Conservation (phyloP, 345 rosid genomes). For the Linum lewisii region DNA sequence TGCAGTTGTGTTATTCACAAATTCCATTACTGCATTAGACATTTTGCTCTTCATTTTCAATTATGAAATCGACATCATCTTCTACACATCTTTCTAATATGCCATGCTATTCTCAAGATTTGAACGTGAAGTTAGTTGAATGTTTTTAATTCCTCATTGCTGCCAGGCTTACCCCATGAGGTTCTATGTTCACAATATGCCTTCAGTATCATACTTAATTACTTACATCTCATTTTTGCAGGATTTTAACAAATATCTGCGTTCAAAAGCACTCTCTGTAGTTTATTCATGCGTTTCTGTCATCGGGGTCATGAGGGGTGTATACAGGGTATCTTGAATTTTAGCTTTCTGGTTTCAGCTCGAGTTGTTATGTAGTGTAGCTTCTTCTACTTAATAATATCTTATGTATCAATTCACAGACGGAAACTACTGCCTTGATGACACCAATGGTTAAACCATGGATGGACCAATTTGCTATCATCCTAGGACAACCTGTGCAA, state of each 20-base stretch:
- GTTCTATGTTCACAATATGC: not conserved
- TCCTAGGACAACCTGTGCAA: conserved; percentile 61
- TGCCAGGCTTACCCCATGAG: not conserved
- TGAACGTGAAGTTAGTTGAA: not conserved
- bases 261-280: conserved; percentile 71
- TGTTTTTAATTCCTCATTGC: not conserved
- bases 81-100: not conserved
- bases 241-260: conserved; percentile 60
- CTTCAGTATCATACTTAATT: conserved; percentile 7
- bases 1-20: not conserved
- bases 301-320: conserved; percentile 79
- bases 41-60: not conserved
- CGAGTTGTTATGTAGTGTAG: conserved; percentile 9
- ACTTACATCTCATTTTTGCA: conserved; percentile 25
- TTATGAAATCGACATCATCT: not conserved
- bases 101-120: not conserved
- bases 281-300: conserved; percentile 69
- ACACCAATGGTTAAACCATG: conserved; percentile 56
- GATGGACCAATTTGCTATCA: conserved; percentile 60
- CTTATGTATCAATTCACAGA: conserved; percentile 42
- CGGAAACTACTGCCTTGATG: conserved; percentile 50
- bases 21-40: not conserved
- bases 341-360: not conserved
- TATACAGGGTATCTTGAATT: conserved; percentile 48
- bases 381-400: conserved; percentile 21